These are phyloP conservation scores for Rostrohypoxylon terebratum DNA, from an alignment of 495 filamentous ascomycete genomes.

Conservation along the genomic window DNA sequence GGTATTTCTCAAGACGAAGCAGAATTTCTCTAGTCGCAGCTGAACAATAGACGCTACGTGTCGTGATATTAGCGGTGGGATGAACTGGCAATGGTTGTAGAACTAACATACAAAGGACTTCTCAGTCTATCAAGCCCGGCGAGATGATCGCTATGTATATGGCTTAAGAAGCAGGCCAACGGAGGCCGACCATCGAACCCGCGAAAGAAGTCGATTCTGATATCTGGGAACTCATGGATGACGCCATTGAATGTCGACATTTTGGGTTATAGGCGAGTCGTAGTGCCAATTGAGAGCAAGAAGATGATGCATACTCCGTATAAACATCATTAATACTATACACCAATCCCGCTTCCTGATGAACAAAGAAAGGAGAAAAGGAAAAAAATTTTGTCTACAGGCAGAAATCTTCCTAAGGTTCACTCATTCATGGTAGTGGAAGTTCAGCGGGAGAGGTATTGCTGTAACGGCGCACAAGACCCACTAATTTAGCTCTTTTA, in stretches of 20 bases:
- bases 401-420: background rate
- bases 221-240: conserved; percentile 76
- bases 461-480: background rate
- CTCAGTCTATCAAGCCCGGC: conserved; percentile 81
- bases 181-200: conserved; percentile 65
- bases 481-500: background rate
- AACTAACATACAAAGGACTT: conserved; percentile 70
- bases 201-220: conserved; percentile 91
- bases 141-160: conserved; percentile 94
- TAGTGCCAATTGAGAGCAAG: background rate
- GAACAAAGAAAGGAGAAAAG: background rate
- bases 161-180: conserved; percentile 88
- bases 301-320: background rate
- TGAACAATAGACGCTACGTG: conserved; percentile 83
- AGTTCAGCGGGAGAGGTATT: background rate
- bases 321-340: background rate
- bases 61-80: conserved; percentile 8
- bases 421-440: too few relatives aligned
- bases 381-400: background rate
- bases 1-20: conserved; percentile 78
- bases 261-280: background rate
- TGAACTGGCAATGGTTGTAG: conserved; percentile 11
- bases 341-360: background rate
- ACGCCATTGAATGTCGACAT: conserved; percentile 89
- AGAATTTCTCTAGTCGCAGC: conserved; percentile 83